Evolutionary conservation across 176 grass and related monocot genomes (phyloP).

Genomic region (Hordeum marinum): DNA sequence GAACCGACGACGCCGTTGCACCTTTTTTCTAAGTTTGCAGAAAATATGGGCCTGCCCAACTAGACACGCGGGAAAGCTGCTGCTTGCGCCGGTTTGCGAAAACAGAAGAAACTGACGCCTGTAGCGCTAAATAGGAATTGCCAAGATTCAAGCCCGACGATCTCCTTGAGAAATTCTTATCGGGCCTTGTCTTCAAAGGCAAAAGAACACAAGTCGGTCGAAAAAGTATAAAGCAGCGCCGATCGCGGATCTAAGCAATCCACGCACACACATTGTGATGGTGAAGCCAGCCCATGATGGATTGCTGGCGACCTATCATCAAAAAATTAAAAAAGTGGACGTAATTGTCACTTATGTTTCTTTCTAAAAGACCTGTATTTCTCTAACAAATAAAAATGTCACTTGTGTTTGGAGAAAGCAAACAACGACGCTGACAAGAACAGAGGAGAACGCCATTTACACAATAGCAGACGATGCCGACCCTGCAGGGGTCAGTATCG

Average conservation of each 20-base stretch:
- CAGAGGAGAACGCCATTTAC: not conserved
- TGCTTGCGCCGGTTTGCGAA: too few relatives aligned
- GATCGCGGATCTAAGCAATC: not conserved
- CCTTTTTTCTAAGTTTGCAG: too few relatives aligned
- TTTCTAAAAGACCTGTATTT: too few relatives aligned
- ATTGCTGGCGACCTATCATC: not conserved
- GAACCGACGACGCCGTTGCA: too few relatives aligned
- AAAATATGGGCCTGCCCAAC: too few relatives aligned
- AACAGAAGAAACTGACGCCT: too few relatives aligned
- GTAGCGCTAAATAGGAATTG: too few relatives aligned
- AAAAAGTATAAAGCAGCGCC: not conserved
- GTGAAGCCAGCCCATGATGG: not conserved
- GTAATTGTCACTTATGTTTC: too few relatives aligned
- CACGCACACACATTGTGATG: not conserved
- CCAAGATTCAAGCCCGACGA: too few relatives aligned
- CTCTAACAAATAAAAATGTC: not conserved
- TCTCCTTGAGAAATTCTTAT: not conserved
- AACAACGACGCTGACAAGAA: not conserved
- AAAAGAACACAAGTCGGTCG: not conserved
- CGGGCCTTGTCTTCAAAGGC: not conserved
- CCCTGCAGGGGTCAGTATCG: not conserved
- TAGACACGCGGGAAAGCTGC: too few relatives aligned
- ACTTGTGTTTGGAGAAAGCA: not conserved
- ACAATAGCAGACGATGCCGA: not conserved
- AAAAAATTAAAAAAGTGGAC: too few relatives aligned